Evolutionary conservation across 768 basidiomycete species (phyloP), one percentile per base, ranked within the genome.

Genomic region (Agrocybe pediades): DNA sequence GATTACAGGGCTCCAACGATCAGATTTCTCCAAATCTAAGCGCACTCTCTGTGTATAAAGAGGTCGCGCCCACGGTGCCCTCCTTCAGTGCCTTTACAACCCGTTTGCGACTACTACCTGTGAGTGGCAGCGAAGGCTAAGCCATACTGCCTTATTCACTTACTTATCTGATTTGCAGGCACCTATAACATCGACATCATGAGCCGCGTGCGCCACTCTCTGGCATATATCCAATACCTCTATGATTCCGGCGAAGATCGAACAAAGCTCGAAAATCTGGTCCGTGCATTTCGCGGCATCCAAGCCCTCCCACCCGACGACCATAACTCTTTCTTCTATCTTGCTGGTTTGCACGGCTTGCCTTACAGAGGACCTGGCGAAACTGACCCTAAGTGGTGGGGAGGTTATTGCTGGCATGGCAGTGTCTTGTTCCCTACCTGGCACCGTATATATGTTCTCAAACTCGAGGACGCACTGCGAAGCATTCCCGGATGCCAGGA

Each of bases 321-420:
- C n/a, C 3, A 4, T 4, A 45, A 45, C 11, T 45, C 43, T 15
- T 45, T 45, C 21, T 45, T 45, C 21, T 45, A 45, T n/a, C 20
- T 24, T 25, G 21, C 9, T 23, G 43, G 43, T 26, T 26, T 45
- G 43, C 43, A 45, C 43, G 43, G 43, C 2, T 45, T 45, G 24
- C 43, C 43, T 26, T 45, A 9, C 23, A 20, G 43, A 24, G 43
- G 43, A 45, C 43, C 43, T 24, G 43, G 43, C 2, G 43, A 45
- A 26, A 45, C 20, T 9, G 43, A 45, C 21, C 43, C 43, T 5
- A 45, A 23, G 6, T 45, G 43, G 43, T 45, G 43, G 43, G 43
- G 43, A 45, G 43, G 43, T 13, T 45, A 45, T 13, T 45, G 43
- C 23, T 45, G 43, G 43, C 43, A 45, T 23, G 43, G 21, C 24